Conservation (phyloP, 1,284 basidiomycete species). For the Ustilago bromivora region DNA sequence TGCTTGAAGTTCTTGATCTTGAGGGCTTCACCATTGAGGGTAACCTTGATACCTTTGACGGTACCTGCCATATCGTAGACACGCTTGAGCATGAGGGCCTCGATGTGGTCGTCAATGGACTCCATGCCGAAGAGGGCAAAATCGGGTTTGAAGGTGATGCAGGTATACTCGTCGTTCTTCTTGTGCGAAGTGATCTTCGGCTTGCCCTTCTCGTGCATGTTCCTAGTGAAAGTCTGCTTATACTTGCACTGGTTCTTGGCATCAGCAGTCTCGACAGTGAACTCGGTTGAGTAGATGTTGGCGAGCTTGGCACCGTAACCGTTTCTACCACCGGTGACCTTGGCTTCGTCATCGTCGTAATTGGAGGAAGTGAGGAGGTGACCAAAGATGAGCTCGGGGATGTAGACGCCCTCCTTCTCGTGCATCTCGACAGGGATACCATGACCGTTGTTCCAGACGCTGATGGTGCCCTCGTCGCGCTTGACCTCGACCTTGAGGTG, state of each 20-base stretch:
- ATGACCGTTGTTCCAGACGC: conserved; percentile 93
- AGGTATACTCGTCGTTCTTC: conserved; percentile 83
- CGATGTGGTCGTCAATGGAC: conserved; percentile 88
- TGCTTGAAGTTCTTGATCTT: conserved; percentile 97
- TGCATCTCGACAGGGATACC: conserved; percentile 98
- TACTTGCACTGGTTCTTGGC: conserved; percentile 89
- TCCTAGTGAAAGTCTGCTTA: conserved; percentile 92
- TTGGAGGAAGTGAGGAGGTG: conserved; percentile 95
- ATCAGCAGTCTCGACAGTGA: conserved; percentile 97
- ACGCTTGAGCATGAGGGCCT: conserved; percentile 89
- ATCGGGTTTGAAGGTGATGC: conserved; percentile 94
- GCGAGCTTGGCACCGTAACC: conserved; percentile 96
- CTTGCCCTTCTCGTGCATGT: conserved; percentile 88
- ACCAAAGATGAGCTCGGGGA: conserved; percentile 98
- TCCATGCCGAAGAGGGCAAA: conserved; percentile 92
- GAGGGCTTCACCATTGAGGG: conserved; percentile 88
- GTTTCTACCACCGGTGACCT: conserved; percentile 97
- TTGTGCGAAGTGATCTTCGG: conserved; percentile 89
- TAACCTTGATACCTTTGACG: conserved; percentile 91
- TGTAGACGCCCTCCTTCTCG: conserved; percentile 90
- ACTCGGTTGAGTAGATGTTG: conserved; percentile 97
- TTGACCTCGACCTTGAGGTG: conserved; percentile 76
- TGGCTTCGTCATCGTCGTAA: conserved; percentile 99
- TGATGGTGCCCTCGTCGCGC: conserved; percentile 84
- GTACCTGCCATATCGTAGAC: conserved; percentile 98